Conservation (phyloP, 2,329 filamentous ascomycete genomes). For the Colletotrichum musae region DNA sequence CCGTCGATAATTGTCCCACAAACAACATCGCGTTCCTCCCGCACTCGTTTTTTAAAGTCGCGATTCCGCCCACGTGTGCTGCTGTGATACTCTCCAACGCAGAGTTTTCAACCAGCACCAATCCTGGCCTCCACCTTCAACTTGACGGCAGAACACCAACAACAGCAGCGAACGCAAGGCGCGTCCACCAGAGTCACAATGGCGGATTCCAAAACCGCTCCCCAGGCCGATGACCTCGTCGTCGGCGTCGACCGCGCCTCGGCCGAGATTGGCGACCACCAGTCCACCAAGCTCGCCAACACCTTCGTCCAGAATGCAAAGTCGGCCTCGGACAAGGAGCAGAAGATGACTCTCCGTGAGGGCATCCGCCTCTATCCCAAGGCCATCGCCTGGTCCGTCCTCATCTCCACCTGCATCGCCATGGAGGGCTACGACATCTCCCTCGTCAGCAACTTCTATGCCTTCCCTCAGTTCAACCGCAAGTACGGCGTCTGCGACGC, state of each 20-base stretch:
- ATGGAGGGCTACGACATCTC: conserved; percentile 94
- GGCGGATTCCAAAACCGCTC: conserved; percentile 26
- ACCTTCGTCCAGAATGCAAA: conserved; percentile 62
- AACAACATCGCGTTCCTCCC: conserved; percentile 5
- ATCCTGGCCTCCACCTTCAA: background rate
- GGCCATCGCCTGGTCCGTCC: conserved; percentile 84
- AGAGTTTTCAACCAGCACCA: conserved; percentile 4
- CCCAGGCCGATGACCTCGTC: conserved; percentile 23
- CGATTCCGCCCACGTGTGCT: conserved; percentile 2
- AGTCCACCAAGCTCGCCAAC: conserved; percentile 46
- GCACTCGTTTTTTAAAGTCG: conserved; percentile 20
- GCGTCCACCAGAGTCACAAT: conserved; percentile 18
- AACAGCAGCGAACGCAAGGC: background rate
- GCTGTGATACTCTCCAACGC: background rate
- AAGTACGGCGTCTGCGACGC: conserved; percentile 68
- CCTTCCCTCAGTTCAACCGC: conserved; percentile 69
- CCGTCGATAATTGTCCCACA: conserved; percentile 24
- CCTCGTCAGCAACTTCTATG: conserved; percentile 85
- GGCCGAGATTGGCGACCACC: conserved; percentile 29
- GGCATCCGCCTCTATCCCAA: conserved; percentile 89
- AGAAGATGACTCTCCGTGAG: conserved; percentile 80
- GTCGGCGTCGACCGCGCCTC: conserved; percentile 29
- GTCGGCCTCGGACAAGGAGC: conserved; percentile 72
- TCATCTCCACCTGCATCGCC: conserved; percentile 91
- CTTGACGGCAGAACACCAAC: background rate